Base-by-base conservation (phyloP, 129 eudicot species). In the Flaveria sonorensis region DNA sequence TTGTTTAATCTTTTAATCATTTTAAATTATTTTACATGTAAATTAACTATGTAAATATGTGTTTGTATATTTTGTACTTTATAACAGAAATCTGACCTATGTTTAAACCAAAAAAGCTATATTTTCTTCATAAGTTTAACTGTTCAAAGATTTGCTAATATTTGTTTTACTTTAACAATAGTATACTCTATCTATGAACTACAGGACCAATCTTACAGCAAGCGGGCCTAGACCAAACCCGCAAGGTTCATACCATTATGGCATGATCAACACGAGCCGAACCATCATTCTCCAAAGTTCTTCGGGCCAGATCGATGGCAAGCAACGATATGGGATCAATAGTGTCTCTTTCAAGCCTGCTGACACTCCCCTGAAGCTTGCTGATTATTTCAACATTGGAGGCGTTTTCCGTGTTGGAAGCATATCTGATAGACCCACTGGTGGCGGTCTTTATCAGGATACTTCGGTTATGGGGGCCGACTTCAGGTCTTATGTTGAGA, bases 331-430 rank as follows among this genome's bases (percentile, higher is more conserved):
- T 23, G 87, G 81, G 16, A 61, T 86, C 80, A 86, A n/a, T 70
- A 83, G 90, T n/a, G 87, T 86, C 32, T 83, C 87, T 1, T 83
- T 77, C 30, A 74, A 64, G 23, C 81, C 87, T 3, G 83, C 79
- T 7, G 87, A 86, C 57, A 83, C 85, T 18, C 87, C 87, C 42
- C 74, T 86, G 18, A 83, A 86, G 57, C 83, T 79, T 57, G 87
- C 87, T 11, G 87, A 83, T 18, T 94, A 82, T 81, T 94, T 91
- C 69, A 87, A 94, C 47, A 91, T 94, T 64, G 78, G 86, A 11
- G 97, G 97, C 55, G 98, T 93, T 79, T 94, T 87, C 40, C 88
- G 90, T 1, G 89, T 88, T 68, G 93, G 93, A 40, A 94, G 99
- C 82, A 89, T 94, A 43, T 78, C 94, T 1, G 69, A 83, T 32